A percentile compares a stretch with the other conserved stretches of the same genome.
phyloP scores from a whole-genome alignment of 495 filamentous ascomycete genomes.

The Podospora appendiculata region DNA sequence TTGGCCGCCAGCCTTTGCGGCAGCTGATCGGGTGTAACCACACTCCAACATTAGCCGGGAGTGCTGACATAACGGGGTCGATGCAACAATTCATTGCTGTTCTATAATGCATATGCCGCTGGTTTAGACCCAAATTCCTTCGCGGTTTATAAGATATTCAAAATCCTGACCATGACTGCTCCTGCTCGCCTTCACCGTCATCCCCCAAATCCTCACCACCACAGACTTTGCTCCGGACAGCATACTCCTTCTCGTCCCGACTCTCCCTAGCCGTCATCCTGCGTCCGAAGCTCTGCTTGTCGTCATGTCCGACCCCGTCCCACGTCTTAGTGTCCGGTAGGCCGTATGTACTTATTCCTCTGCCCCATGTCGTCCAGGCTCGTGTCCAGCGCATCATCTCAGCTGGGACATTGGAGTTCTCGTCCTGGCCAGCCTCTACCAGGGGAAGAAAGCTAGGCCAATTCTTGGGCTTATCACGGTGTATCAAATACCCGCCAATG shows the following conservation, averaged over 20 bases:
- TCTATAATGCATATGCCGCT: too few relatives aligned
- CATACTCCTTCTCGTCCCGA: not conserved
- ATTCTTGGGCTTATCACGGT: slow-evolving; percentile 24
- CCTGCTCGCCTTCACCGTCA: not conserved
- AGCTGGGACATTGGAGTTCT: slow-evolving; percentile 8
- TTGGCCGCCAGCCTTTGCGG: too few relatives aligned
- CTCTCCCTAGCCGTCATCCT: slow-evolving; percentile 9
- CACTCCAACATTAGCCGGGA: too few relatives aligned
- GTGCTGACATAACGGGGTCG: too few relatives aligned
- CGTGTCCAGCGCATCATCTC: slow-evolving; percentile 22
- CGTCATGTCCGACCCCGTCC: slow-evolving; percentile 24
- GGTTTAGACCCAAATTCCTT: too few relatives aligned
- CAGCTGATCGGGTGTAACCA: too few relatives aligned
- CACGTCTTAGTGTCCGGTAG: slow-evolving; percentile 27
- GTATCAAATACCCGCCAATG: slow-evolving; percentile 22
- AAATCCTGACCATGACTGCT: not conserved
- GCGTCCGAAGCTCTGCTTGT: slow-evolving; percentile 18
- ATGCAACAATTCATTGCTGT: too few relatives aligned
- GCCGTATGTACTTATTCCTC: slow-evolving; percentile 25
- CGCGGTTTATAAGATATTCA: too few relatives aligned
- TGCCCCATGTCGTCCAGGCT: slow-evolving; percentile 25
- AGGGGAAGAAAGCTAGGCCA: slow-evolving; percentile 16
- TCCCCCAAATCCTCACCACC: not conserved
- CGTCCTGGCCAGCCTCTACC: not conserved
- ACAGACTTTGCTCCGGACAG: not conserved